Evolutionary conservation across 2,329 filamentous ascomycete genomes (phyloP).

Genomic region (Cordyceps fumosorosea): DNA sequence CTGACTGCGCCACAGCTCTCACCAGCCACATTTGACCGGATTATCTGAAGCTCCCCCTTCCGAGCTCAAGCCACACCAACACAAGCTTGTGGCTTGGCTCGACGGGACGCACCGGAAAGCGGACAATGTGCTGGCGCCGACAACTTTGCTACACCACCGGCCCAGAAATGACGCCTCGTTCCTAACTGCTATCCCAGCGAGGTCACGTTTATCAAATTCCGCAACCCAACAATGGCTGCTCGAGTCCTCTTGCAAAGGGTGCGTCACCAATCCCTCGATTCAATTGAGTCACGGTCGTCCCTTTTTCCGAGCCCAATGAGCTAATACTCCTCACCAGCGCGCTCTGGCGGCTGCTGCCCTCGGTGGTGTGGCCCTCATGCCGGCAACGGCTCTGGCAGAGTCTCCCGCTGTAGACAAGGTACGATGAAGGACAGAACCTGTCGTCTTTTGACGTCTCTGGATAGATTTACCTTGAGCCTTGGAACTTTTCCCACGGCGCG

Average conservation of each 20-base stretch:
- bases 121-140: conserved; percentile 11
- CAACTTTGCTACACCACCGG: conserved; percentile 8
- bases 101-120: conserved; percentile 11
- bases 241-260: conserved; percentile 13
- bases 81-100: neutral
- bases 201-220: neutral
- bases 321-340: conserved; percentile 35
- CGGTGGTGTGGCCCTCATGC: conserved; percentile 41
- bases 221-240: conserved; percentile 12
- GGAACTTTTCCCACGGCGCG: no score
- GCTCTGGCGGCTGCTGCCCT: conserved; percentile 45
- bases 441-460: neutral
- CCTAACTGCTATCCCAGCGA: neutral
- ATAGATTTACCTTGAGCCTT: neutral
- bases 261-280: neutral
- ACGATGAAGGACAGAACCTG: neutral
- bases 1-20: neutral
- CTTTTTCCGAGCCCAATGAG: conserved; percentile 13
- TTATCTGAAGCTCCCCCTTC: conserved; percentile 5
- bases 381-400: conserved; percentile 46
- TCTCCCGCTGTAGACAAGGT: conserved; percentile 26
- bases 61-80: neutral
- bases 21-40: neutral
- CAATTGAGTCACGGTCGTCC: neutral
- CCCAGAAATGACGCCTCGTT: conserved; percentile 13